These are phyloP conservation scores for Mitragyna speciosa DNA, from an alignment of 257 asterid species.

Conservation along the genomic window DNA sequence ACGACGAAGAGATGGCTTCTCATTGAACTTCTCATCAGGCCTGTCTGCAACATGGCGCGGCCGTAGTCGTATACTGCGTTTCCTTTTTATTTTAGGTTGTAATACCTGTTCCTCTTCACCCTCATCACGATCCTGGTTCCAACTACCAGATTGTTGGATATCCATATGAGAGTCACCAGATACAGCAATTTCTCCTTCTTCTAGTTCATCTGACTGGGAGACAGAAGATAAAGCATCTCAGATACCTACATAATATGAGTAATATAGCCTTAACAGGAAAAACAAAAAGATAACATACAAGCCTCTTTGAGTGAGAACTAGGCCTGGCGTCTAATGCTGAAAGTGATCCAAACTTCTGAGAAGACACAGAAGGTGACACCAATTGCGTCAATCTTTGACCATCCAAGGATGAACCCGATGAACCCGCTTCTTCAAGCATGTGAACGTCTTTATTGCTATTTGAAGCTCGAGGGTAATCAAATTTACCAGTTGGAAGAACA, in stretches of 20 bases:
- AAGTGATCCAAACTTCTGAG: conserved; percentile 98
- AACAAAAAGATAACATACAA: conserved; percentile 43
- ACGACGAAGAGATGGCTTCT: conserved; percentile 57
- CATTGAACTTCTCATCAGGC: conserved; percentile 58
- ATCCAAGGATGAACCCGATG: conserved; percentile 91
- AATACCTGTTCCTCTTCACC: conserved; percentile 97
- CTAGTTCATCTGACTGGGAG: conserved; percentile 77
- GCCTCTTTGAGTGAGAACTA: conserved; percentile 71
- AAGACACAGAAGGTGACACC: conserved; percentile 79
- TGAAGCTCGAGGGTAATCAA: conserved; percentile 52
- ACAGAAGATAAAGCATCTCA: conserved; percentile 20
- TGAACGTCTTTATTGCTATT: conserved; percentile 44
- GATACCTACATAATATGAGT: not conserved
- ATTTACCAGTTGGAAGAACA: conserved; percentile 58
- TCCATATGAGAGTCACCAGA: conserved; percentile 91
- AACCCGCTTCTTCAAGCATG: conserved; percentile 62
- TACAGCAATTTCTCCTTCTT: conserved; percentile 93
- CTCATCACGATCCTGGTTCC: conserved; percentile 94
- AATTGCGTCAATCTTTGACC: conserved; percentile 52
- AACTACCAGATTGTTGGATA: conserved; percentile 96
- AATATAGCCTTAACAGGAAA: not conserved
- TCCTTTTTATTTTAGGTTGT: conserved; percentile 91
- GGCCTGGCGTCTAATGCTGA: conserved; percentile 93
- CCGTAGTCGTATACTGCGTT: conserved; percentile 84
- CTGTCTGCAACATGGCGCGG: conserved; percentile 70